These are phyloP conservation scores for Alternaria rosae DNA, from an alignment of 2,329 filamentous ascomycete species.

Conservation along the genomic window DNA sequence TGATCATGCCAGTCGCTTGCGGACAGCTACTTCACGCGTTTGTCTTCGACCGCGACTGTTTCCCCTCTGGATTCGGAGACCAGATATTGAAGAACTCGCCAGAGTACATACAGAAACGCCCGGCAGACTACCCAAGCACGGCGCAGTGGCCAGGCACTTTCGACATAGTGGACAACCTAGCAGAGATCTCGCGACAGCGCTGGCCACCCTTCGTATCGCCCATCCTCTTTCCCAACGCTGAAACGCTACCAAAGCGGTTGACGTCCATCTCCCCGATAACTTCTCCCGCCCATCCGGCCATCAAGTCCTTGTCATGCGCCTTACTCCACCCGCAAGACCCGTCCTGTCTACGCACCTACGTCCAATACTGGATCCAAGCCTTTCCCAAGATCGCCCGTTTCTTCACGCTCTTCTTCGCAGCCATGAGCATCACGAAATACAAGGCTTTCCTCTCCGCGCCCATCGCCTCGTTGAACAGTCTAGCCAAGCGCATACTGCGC, in stretches of 20 bases:
- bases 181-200: conserved; percentile 78
- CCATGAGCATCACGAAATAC: conserved; percentile 74
- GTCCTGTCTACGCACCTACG: conserved; percentile 84
- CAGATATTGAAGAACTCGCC: conserved; percentile 76
- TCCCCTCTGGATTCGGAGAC: conserved; percentile 64
- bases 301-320: conserved; percentile 85
- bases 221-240: conserved; percentile 78
- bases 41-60: conserved; percentile 61
- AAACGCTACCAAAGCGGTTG: conserved; percentile 71
- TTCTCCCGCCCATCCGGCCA: conserved; percentile 83
- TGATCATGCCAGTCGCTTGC: conserved; percentile 59
- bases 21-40: conserved; percentile 61
- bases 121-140: conserved; percentile 69
- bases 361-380: conserved; percentile 85
- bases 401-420: conserved; percentile 76
- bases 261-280: conserved; percentile 77
- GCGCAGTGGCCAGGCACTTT: conserved; percentile 78
- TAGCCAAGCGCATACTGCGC: conserved; percentile 74
- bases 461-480: conserved; percentile 67
- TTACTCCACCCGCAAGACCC: conserved; percentile 87
- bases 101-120: conserved; percentile 78
- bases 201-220: conserved; percentile 92
- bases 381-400: conserved; percentile 81
- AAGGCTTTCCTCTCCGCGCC: conserved; percentile 74
- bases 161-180: conserved; percentile 81